Evolutionary conservation across 2,329 filamentous ascomycete species (phyloP), one percentile per base, ranked within the genome.

Genomic region (Thelonectria discophora): DNA sequence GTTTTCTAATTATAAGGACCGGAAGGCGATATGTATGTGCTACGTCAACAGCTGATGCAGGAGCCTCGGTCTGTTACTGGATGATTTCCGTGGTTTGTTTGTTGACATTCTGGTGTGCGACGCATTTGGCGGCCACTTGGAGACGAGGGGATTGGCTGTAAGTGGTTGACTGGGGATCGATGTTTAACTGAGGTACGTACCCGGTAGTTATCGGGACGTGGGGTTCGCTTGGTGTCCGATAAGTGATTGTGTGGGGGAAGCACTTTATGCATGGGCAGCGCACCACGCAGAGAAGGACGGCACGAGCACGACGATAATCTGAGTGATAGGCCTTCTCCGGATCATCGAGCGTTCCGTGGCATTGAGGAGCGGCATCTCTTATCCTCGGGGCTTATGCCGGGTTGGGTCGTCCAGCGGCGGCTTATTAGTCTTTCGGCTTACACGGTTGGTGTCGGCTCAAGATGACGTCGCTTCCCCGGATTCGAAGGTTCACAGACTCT

Each of bases 371-470:
- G 34, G 34, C 3, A 37, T 37, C 34, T 37, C 34, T 37, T 37
- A 37, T 48, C 18, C 47, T 39, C 40, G 46, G 55, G 30, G 34
- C 37, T 56, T 63, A 47, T 63, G 10, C 64, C 68, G 69, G 69
- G 64, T 45, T 37, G 40, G 48, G 53, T 69, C 67, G 69, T 71
- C 66, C 63, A 68, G 43, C 47, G 62, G 51, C 70, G 70, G 70
- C 70, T 72, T 69, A 71, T 65, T 63, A 54, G 20, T 54, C 30
- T 68, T 63, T 71, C 70, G 70, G 70, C 70, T 65, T 58, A 56
- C 51, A 62, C 72, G 70, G 72, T 65, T 74, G 73, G 62, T 67
- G 64, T 74, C 72, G 72, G 72, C 72, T 74, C 70, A 74, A 69
- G 55, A 72, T 72, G 69, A 70, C 68, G 69, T 71, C 70, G 71